These are phyloP conservation scores for Russula brevipes DNA, from an alignment of 768 basidiomycete species.

Conservation along the genomic window DNA sequence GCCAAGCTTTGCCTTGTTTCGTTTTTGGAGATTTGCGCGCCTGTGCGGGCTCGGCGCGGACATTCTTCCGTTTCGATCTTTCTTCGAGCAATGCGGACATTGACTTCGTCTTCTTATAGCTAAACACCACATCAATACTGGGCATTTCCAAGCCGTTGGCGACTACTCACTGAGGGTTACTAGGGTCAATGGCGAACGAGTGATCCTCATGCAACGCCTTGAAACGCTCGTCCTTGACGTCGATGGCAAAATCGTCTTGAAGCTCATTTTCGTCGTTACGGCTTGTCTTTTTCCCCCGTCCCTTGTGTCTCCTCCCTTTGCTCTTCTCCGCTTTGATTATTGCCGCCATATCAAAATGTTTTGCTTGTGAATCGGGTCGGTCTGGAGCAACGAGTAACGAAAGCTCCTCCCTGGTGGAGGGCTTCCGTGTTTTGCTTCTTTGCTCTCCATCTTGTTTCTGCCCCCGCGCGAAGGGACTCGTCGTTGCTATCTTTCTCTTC, in stretches of 20 bases:
- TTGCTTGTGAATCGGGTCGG: constrained; percentile 48
- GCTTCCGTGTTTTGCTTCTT: constrained; percentile 3
- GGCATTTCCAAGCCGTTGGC: neutral
- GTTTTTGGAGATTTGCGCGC: neutral
- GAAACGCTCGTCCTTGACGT: constrained; percentile 87
- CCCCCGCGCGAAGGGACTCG: constrained; percentile 23
- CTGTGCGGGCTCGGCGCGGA: constrained; percentile 5
- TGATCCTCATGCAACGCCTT: constrained; percentile 82
- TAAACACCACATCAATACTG: constrained; percentile 31
- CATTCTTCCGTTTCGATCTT: constrained; percentile 55
- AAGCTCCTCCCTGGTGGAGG: constrained; percentile 58
- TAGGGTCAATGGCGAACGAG: constrained; percentile 92
- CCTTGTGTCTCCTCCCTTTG: constrained; percentile 38
- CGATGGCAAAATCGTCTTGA: constrained; percentile 76
- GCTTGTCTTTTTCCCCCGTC: constrained; percentile 41
- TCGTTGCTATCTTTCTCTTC: constrained; percentile 32
- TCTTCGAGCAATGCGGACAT: constrained; percentile 86
- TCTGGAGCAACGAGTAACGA: constrained; percentile 57
- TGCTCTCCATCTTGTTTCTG: constrained; percentile 13
- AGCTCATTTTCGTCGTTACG: constrained; percentile 55
- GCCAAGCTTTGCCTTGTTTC: constrained; percentile 39
- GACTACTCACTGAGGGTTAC: constrained; percentile 78
- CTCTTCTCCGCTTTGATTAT: constrained; percentile 83
- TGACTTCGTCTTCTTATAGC: constrained; percentile 88
- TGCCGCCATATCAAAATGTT: constrained; percentile 88